phyloP scores from a whole-genome alignment of 2,329 filamentous ascomycete species.

The Bretziella fagacearum region DNA sequence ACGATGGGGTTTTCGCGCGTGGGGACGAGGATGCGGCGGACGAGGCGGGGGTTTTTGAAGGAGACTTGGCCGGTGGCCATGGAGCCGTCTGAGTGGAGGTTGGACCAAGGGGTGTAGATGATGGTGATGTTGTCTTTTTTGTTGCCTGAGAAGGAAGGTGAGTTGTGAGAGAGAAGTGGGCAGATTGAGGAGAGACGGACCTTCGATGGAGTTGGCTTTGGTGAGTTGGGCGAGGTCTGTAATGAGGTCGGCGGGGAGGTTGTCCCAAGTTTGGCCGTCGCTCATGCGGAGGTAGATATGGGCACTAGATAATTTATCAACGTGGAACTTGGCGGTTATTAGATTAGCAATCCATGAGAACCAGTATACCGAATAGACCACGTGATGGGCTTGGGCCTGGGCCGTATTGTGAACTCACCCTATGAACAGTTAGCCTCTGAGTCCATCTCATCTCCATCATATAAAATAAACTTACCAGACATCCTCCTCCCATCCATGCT shows the following conservation, averaged over 20 bases:
- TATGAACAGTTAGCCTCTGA: background rate
- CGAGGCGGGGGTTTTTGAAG: slow-evolving; percentile 77
- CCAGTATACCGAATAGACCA: slow-evolving; percentile 10
- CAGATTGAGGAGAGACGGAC: slow-evolving; percentile 25
- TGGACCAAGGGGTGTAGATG: slow-evolving; percentile 96
- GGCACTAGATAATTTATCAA: slow-evolving; percentile 88
- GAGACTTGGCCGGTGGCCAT: slow-evolving; percentile 93
- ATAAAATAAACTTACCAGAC: slow-evolving; percentile 68
- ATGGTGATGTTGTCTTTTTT: slow-evolving; percentile 96
- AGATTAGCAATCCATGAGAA: background rate
- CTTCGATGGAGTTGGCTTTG: slow-evolving; percentile 97
- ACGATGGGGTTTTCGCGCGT: slow-evolving; percentile 77
- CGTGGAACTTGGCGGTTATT: slow-evolving; percentile 55
- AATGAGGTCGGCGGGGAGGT: slow-evolving; percentile 56
- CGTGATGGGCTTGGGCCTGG: background rate
- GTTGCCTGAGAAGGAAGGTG: slow-evolving; percentile 47
- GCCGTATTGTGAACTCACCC: slow-evolving; percentile 1
- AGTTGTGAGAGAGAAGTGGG: background rate
- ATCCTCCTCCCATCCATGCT: slow-evolving; percentile 86
- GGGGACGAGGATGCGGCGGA: slow-evolving; percentile 65
- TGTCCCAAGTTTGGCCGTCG: slow-evolving; percentile 68
- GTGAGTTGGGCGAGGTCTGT: slow-evolving; percentile 90
- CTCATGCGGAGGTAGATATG: slow-evolving; percentile 85
- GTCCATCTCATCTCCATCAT: too few relatives aligned
- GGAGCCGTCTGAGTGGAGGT: slow-evolving; percentile 83